Evolutionary conservation across 805 yeast genomes (phyloP).

Genomic region (Scheffersomyces stipitis): DNA sequence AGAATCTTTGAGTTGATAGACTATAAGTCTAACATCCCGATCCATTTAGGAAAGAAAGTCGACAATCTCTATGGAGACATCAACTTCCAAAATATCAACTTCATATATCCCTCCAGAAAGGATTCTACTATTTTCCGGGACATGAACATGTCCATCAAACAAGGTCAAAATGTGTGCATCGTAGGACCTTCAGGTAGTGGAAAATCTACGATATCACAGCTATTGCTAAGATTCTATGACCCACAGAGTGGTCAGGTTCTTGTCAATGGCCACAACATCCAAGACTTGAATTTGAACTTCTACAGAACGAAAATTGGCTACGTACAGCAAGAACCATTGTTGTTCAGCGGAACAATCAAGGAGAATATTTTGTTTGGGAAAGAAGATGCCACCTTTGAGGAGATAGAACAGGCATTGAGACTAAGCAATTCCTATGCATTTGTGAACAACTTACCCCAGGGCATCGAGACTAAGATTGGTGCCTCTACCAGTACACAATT

Average conservation of each 20-base stretch:
- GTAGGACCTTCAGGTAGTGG: conserved; percentile 99
- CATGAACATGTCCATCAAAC: conserved; percentile 58
- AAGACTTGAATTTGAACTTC: conserved; percentile 65
- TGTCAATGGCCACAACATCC: conserved; percentile 65
- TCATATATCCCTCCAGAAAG: conserved; percentile 83
- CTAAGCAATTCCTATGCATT: conserved; percentile 76
- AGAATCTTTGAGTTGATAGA: conserved; percentile 86
- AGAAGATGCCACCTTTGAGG: conserved; percentile 55
- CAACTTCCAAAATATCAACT: conserved; percentile 59
- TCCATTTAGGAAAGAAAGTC: conserved; percentile 58
- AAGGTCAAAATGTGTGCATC: conserved; percentile 88
- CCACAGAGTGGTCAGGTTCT: conserved; percentile 62
- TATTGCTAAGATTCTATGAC: conserved; percentile 81
- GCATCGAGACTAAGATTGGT: conserved; percentile 80
- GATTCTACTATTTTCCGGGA: conserved; percentile 63
- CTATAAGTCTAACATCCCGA: conserved; percentile 67
- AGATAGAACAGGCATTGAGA: conserved; percentile 57
- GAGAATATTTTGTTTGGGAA: conserved; percentile 82
- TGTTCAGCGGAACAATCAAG: conserved; percentile 80
- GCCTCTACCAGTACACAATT: conserved; percentile 68
- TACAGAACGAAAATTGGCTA: conserved; percentile 78
- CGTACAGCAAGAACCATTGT: conserved; percentile 89
- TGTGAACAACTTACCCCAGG: conserved; percentile 73
- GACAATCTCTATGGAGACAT: conserved; percentile 53
- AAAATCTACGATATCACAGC: conserved; percentile 81